phyloP scores from a whole-genome alignment of 768 basidiomycete genomes.

The Hirschioporus abietinus region DNA sequence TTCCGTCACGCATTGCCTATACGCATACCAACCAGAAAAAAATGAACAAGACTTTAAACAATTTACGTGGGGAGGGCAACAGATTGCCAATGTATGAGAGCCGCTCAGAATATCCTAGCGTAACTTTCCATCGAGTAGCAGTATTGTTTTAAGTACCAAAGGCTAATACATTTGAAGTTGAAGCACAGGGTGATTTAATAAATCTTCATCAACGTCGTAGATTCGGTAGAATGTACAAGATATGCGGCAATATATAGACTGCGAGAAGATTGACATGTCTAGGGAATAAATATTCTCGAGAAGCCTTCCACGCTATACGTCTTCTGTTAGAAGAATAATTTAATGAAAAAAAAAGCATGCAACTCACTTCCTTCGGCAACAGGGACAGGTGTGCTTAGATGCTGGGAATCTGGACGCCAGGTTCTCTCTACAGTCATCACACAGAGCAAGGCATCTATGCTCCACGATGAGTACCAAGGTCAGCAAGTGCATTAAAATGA shows the following conservation, averaged over 20 bases:
- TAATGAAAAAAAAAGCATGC: not conserved
- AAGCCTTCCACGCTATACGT: conserved; percentile 43
- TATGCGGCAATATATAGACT: not conserved
- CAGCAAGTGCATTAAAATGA: not conserved
- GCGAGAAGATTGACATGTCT: conserved; percentile 12
- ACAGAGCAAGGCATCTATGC: conserved; percentile 46
- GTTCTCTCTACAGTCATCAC: conserved; percentile 59
- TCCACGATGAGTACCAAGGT: not conserved
- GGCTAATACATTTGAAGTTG: not conserved
- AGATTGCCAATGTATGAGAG: not conserved
- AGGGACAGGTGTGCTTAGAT: conserved; percentile 61
- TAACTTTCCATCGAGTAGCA: not conserved
- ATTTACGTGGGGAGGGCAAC: not conserved
- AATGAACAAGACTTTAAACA: not conserved
- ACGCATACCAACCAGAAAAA: not conserved
- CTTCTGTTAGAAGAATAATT: conserved; percentile 2
- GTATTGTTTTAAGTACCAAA: not conserved
- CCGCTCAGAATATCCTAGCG: not conserved
- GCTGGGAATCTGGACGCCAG: conserved; percentile 49
- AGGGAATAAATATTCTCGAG: conserved; percentile 59
- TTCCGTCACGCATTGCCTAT: not conserved
- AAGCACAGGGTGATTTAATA: not conserved
- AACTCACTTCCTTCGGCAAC: conserved; percentile 47
- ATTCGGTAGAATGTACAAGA: not conserved
- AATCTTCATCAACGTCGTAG: not conserved